Conservation (phyloP, 345 rosid genomes). For the Boechera stricta region DNA sequence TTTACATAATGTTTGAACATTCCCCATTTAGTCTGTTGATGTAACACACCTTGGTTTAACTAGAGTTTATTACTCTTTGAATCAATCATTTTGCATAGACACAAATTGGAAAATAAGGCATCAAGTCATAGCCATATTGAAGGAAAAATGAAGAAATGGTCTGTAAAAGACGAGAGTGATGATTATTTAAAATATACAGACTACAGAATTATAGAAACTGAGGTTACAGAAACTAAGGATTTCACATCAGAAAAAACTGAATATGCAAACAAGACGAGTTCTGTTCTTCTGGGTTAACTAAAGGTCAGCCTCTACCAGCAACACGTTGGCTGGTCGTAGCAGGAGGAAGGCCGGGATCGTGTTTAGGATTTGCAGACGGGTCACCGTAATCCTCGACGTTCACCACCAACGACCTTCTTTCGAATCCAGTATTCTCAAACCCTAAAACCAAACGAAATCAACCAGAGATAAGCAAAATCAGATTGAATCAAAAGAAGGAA, state of each 20-base stretch:
- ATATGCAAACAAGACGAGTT: background rate
- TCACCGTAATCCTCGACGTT: conserved; percentile 40
- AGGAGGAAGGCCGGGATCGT: conserved; percentile 45
- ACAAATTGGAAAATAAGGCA: background rate
- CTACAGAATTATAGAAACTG: conserved; percentile 4
- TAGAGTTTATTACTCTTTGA: background rate
- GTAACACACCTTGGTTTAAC: conserved; percentile 20
- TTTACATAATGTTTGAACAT: conserved; percentile 2
- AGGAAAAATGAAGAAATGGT: background rate
- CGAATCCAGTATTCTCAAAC: conserved; percentile 11
- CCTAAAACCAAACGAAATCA: conserved; percentile 25
- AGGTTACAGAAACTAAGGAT: background rate
- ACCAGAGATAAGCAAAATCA: conserved; percentile 1
- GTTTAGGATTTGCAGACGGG: conserved; percentile 48
- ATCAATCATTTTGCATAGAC: conserved; percentile 14
- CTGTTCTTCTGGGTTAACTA: background rate
- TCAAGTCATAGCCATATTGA: background rate
- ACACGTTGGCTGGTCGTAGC: conserved; percentile 23
- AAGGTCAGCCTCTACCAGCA: conserved; percentile 30
- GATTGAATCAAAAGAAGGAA: background rate
- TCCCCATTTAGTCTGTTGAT: background rate
- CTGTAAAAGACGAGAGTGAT: background rate
- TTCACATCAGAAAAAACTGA: background rate
- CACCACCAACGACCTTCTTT: conserved; percentile 32
- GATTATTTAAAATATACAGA: conserved; percentile 22